Conservation (phyloP, 805 yeast species). For the Yamadazyma akitaensis region DNA sequence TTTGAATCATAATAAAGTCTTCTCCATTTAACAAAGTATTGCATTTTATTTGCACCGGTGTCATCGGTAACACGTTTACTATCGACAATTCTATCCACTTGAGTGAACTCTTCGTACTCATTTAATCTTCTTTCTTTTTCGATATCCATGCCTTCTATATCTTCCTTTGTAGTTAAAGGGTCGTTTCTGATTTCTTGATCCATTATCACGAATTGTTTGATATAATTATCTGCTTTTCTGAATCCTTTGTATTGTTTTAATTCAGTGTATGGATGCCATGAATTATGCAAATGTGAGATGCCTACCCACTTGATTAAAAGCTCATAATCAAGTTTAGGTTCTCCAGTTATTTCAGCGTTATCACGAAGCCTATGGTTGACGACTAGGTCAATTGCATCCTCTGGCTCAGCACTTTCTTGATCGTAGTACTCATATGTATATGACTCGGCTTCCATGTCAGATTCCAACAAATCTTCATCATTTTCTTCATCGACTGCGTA, state of each 20-base stretch:
- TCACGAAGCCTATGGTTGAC: constrained; percentile 37
- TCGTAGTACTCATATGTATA: constrained; percentile 34
- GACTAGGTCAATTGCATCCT: constrained; percentile 35
- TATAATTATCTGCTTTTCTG: constrained; percentile 86
- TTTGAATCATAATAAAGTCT: constrained; percentile 91
- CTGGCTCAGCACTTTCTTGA: constrained; percentile 30
- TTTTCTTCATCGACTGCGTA: constrained; percentile 70
- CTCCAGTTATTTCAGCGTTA: constrained; percentile 40
- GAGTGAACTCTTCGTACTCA: constrained; percentile 76
- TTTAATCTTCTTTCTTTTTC: constrained; percentile 84
- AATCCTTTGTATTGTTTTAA: constrained; percentile 62
- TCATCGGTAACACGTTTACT: constrained; percentile 69
- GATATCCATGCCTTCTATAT: constrained; percentile 87
- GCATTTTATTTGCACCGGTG: constrained; percentile 62
- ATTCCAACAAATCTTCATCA: constrained; percentile 53
- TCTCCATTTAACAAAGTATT: constrained; percentile 91
- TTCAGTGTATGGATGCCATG: constrained; percentile 76
- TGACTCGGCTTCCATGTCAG: constrained; percentile 31
- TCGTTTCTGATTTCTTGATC: constrained; percentile 79
- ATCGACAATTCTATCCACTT: constrained; percentile 87
- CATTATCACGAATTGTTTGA: constrained; percentile 66
- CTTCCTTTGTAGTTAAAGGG: constrained; percentile 83
- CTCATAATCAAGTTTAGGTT: constrained; percentile 58
- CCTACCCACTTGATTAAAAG: constrained; percentile 80
- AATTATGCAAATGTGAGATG: constrained; percentile 87